Conservation (phyloP, 441 rosid species). For the Gossypium laxum region DNA sequence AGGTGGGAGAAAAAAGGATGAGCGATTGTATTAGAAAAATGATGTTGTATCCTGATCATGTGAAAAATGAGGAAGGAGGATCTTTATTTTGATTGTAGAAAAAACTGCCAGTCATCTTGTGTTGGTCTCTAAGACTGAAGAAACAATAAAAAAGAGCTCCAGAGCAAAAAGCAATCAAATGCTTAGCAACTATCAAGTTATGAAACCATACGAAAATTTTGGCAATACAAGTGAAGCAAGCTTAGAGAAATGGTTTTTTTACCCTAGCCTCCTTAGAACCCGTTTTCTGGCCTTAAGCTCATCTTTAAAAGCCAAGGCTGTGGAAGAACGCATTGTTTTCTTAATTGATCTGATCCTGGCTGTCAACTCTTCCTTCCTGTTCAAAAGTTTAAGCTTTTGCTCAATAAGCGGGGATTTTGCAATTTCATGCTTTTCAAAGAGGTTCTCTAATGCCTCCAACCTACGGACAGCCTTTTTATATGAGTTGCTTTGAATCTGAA, state of each 20-base stretch:
- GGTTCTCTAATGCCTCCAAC: conserved; percentile 75
- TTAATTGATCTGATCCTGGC: conserved; percentile 71
- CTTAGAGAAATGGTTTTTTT: conserved; percentile 15
- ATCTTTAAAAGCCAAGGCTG: conserved; percentile 82
- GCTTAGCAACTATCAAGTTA: neutral
- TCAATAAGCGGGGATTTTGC: conserved; percentile 77
- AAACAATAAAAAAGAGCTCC: neutral
- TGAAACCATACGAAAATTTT: neutral
- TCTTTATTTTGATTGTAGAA: neutral
- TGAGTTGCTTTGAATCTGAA: conserved; percentile 63
- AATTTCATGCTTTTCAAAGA: conserved; percentile 78
- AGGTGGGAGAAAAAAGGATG: neutral
- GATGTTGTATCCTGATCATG: neutral
- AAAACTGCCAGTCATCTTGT: neutral
- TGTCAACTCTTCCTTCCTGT: conserved; percentile 63
- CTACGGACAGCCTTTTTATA: conserved; percentile 67
- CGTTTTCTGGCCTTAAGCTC: conserved; percentile 94
- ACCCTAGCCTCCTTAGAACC: conserved; percentile 88
- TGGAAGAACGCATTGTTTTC: conserved; percentile 64
- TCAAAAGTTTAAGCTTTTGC: conserved; percentile 66
- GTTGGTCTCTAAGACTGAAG: neutral
- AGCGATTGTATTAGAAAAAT: neutral
- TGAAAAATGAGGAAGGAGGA: neutral
- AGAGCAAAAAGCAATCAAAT: neutral
- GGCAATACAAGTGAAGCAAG: neutral